phyloP scores from a whole-genome alignment of 2,329 filamentous ascomycete genomes.

The Venturia carpophila region DNA sequence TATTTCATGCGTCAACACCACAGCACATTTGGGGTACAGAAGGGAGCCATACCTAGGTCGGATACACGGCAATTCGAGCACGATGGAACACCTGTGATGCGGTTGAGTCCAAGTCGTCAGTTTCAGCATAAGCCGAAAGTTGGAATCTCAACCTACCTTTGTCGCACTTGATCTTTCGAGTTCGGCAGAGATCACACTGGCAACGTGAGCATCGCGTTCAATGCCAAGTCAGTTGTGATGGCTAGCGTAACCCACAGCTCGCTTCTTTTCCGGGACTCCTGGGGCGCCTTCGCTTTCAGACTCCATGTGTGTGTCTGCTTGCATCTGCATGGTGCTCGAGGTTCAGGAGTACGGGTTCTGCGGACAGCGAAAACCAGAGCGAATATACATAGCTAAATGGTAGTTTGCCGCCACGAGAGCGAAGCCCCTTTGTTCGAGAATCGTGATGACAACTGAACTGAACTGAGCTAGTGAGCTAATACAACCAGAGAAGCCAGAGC shows the following conservation, averaged over 20 bases:
- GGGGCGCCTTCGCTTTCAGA: background rate
- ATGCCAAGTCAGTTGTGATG: background rate
- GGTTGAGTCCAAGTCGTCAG: conserved; percentile 20
- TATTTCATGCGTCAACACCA: background rate
- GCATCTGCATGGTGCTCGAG: background rate
- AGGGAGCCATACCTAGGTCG: conserved; percentile 25
- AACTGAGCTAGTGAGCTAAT: no score
- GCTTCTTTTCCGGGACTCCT: background rate
- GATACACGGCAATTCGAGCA: conserved; percentile 33
- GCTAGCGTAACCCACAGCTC: background rate
- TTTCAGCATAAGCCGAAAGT: background rate
- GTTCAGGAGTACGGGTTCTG: background rate
- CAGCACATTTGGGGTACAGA: background rate
- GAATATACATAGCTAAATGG: no score
- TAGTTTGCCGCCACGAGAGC: no score
- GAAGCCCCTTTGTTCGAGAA: background rate
- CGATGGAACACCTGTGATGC: conserved; percentile 27
- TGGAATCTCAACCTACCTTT: background rate
- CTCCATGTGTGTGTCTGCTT: background rate
- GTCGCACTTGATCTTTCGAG: conserved; percentile 17
- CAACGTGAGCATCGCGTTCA: background rate
- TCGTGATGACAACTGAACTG: background rate
- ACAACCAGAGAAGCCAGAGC: no score
- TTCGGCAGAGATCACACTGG: conserved; percentile 18
- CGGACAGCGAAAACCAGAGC: background rate